Percentiles rank a stretch among this genome's conserved stretches.
These are phyloP conservation scores for Fraxinus quadrangulata DNA, from an alignment of 257 asterid genomes.

Conservation along the genomic window DNA sequence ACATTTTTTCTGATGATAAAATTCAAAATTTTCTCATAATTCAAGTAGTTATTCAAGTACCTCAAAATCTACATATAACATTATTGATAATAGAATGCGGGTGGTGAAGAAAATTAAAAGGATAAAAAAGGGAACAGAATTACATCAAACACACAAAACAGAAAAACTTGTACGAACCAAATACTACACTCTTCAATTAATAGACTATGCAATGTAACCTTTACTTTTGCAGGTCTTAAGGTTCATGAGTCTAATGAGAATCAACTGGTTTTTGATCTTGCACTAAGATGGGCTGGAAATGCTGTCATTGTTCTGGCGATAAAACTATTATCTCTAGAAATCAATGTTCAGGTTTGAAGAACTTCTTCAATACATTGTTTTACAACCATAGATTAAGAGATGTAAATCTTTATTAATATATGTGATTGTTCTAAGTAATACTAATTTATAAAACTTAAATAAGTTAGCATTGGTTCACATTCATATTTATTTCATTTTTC, in stretches of 20 bases:
- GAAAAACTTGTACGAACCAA: neutral
- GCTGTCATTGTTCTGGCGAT: constrained; percentile 52
- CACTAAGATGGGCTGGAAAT: constrained; percentile 81
- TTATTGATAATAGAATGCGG: neutral
- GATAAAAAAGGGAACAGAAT: neutral
- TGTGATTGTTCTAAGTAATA: neutral
- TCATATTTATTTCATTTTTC: neutral
- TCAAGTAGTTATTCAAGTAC: neutral
- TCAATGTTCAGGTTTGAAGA: constrained; percentile 59
- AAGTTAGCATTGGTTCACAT: neutral
- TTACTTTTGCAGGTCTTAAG: constrained; percentile 60
- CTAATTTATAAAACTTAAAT: neutral
- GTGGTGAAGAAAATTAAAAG: neutral
- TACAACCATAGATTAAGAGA: neutral
- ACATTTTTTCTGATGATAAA: neutral
- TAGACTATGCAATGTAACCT: neutral
- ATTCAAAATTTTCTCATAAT: neutral
- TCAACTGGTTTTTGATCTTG: constrained; percentile 66
- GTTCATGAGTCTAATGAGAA: constrained; percentile 64
- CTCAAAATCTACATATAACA: neutral
- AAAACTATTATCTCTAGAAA: constrained; percentile 40
- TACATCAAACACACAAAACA: neutral
- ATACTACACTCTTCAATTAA: neutral
- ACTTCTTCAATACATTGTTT: neutral
- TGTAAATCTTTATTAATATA: too few species aligned